phyloP scores from a whole-genome alignment of 2,329 filamentous ascomycete species.

The Fusarium musae region DNA sequence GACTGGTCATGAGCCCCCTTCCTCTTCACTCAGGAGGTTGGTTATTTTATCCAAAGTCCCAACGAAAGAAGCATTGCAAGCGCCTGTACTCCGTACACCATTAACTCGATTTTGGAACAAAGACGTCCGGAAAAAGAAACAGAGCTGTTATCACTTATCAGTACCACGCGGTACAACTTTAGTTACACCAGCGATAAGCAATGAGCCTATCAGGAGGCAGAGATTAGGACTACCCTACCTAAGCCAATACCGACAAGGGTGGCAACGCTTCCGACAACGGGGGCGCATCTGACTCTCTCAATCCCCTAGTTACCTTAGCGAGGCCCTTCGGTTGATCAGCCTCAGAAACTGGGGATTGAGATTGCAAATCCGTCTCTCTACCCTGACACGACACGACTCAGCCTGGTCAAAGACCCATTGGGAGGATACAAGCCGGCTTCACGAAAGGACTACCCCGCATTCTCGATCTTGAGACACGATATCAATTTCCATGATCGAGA shows the following conservation, averaged over 20 bases:
- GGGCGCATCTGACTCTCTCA: constrained; percentile 32
- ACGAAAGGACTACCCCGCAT: constrained; percentile 13
- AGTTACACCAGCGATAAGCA: constrained; percentile 30
- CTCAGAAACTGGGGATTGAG: constrained; percentile 13
- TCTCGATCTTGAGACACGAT: neutral
- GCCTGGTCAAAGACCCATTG: constrained; percentile 5
- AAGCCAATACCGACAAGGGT: constrained; percentile 12
- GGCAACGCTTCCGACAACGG: constrained; percentile 39
- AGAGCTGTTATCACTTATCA: constrained; percentile 21
- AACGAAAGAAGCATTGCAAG: neutral
- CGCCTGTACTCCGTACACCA: neutral
- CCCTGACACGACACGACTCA: constrained; percentile 11
- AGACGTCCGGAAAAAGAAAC: constrained; percentile 2
- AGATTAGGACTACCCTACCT: constrained; percentile 21
- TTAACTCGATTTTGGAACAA: constrained; percentile 8
- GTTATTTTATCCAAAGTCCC: neutral
- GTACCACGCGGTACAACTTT: constrained; percentile 4
- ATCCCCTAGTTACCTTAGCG: neutral
- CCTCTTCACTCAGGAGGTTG: neutral
- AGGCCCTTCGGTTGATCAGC: constrained; percentile 15
- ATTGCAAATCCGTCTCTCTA: constrained; percentile 5
- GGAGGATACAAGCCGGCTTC: neutral
- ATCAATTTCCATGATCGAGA: constrained; percentile 10
- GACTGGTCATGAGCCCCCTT: constrained; percentile 17
- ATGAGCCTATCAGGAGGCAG: constrained; percentile 32